phyloP scores from a whole-genome alignment of 164 flowering plant genomes.

The Kingdonia uniflora region DNA sequence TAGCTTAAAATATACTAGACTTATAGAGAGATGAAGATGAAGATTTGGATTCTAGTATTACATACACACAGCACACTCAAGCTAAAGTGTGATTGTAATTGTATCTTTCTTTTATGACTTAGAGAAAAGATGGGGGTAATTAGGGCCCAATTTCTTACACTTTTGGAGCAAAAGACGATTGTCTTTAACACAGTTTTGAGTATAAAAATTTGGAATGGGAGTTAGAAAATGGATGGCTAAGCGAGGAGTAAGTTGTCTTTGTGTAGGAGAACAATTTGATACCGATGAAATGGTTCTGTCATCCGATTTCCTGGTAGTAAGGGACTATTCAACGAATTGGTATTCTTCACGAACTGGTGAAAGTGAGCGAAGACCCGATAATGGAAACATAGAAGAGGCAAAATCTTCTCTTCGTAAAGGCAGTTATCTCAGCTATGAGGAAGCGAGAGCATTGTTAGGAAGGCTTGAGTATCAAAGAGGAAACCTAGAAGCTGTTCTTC shows the following conservation, averaged over 20 bases:
- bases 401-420: slow-evolving; percentile 87
- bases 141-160: no score
- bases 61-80: no score
- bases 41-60: no score
- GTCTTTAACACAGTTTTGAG: slow-evolving; percentile 10
- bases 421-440: slow-evolving; percentile 78
- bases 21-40: no score
- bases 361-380: slow-evolving; percentile 42
- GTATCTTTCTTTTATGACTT: no score
- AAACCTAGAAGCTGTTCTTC: slow-evolving; percentile 76
- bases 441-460: slow-evolving; percentile 90
- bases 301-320: slow-evolving; percentile 68
- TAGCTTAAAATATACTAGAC: no score
- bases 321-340: slow-evolving; percentile 74
- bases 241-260: slow-evolving; percentile 32
- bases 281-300: slow-evolving; percentile 48
- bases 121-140: no score
- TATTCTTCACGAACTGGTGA: slow-evolving; percentile 60
- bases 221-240: slow-evolving; percentile 27
- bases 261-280: slow-evolving; percentile 44
- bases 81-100: no score
- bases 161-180: slow-evolving; percentile 1
- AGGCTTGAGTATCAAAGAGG: slow-evolving; percentile 88
- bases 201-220: slow-evolving; percentile 25
- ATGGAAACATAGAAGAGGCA: slow-evolving; percentile 83